phyloP scores from a whole-genome alignment of 1,284 basidiomycete genomes.

The Cutaneotrichosporon cavernicola region DNA sequence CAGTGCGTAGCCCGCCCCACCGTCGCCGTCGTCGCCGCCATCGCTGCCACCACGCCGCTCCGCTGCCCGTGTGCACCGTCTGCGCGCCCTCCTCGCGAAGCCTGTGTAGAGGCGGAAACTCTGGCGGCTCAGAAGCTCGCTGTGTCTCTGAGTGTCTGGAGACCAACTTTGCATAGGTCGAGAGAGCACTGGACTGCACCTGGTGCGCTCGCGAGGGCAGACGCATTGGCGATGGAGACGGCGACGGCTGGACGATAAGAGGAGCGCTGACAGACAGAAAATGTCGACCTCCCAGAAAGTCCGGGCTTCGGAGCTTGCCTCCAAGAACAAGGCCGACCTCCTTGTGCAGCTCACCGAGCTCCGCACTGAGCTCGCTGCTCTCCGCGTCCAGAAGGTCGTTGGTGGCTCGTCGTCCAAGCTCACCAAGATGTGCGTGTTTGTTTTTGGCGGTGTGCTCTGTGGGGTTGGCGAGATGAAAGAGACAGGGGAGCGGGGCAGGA shows the following conservation, averaged over 20 bases:
- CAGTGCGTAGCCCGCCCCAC: conserved; percentile 8
- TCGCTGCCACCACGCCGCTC: background rate
- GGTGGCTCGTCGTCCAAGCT: conserved; percentile 95
- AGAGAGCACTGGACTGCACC: background rate
- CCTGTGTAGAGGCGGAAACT: background rate
- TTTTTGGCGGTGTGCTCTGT: conserved; percentile 8
- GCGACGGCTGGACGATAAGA: background rate
- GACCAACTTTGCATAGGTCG: background rate
- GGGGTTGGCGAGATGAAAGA: background rate
- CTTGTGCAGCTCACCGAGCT: conserved; percentile 91
- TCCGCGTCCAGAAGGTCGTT: conserved; percentile 98
- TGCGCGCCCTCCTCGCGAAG: background rate
- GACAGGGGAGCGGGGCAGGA: background rate
- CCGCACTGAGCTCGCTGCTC: conserved; percentile 87
- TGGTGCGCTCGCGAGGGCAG: background rate
- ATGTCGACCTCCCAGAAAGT: conserved; percentile 60
- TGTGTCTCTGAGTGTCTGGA: background rate
- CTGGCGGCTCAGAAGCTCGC: background rate
- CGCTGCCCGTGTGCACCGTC: background rate
- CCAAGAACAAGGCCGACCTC: conserved; percentile 98
- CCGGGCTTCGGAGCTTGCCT: conserved; percentile 97
- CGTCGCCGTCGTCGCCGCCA: conserved; percentile 2
- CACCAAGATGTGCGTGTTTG: conserved; percentile 82
- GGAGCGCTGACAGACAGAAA: conserved; percentile 18
- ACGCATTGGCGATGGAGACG: background rate